Evolutionary conservation across 179 eudicot species (phyloP).

Genomic region (Silene vulgaris): DNA sequence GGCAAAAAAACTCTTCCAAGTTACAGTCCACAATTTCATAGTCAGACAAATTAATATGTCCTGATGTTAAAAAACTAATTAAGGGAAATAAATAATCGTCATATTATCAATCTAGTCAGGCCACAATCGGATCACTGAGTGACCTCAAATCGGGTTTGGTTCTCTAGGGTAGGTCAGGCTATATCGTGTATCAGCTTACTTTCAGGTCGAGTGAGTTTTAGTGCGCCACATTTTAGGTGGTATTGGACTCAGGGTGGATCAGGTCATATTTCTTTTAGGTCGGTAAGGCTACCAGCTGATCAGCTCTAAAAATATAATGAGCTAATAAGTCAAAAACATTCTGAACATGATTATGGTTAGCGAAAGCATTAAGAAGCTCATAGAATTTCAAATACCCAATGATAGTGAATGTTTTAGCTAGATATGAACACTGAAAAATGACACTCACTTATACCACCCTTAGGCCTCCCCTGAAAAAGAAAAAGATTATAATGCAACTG

Average conservation of each 20-base stretch:
- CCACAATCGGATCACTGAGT: no score
- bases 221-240: not conserved
- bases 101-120: not conserved
- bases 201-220: not conserved
- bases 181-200: not conserved
- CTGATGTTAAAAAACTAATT: not conserved
- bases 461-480: not conserved
- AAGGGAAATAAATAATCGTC: not conserved
- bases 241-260: not conserved
- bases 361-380: not conserved
- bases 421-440: not conserved
- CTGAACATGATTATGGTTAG: not conserved
- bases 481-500: not conserved
- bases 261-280: not conserved
- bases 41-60: not conserved
- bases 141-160: not conserved
- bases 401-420: not conserved
- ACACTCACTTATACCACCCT: not conserved
- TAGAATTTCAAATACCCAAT: not conserved
- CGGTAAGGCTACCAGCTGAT: not conserved
- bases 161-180: not conserved
- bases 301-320: not conserved
- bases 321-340: not conserved
- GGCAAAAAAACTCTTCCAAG: not conserved
- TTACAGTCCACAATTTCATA: not conserved